These are phyloP conservation scores for cucumber (Cucumis sativus) DNA, from an alignment of 306 rosid species.

Conservation along the genomic window Cucumber_9930_V3 NC_026658.2:23166501-23167000, in stretches of 20 bases:
- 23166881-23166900: neutral
- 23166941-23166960: neutral
- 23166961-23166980: neutral
- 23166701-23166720: constrained; percentile 69
- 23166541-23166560: neutral
- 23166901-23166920: no score
- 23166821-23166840: neutral
- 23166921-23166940: no score
- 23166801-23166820: neutral
- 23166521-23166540: neutral
- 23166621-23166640: neutral
- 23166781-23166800: constrained; percentile 18
- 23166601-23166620: neutral
- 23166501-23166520: neutral
- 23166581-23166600: neutral
- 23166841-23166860: neutral
- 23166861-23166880: neutral
- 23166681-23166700: constrained; percentile 89
- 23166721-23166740: constrained; percentile 87
- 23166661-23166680: constrained; percentile 9
- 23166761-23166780: constrained; percentile 82
- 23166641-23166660: neutral
- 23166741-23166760: constrained; percentile 94
- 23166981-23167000: neutral
- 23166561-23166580: neutral